Evolutionary conservation across 257 asterid genomes (phyloP).

Genomic region (Ballota nigra): DNA sequence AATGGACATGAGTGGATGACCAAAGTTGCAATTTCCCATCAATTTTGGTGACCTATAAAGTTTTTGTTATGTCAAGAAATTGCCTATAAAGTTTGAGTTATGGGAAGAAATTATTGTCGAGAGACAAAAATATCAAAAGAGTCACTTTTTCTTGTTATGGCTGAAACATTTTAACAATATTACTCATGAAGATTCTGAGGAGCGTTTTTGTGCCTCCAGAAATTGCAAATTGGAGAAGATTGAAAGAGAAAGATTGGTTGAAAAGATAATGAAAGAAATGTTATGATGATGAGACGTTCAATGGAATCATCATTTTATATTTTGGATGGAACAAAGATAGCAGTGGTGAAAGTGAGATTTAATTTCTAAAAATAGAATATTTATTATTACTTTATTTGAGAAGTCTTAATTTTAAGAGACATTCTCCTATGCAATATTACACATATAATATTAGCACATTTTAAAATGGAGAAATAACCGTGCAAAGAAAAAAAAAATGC

Average conservation of each 20-base stretch:
- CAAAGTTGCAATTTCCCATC: neutral
- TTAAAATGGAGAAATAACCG: too few species aligned
- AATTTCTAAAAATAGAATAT: neutral
- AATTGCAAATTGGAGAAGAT: slow-evolving; percentile 16
- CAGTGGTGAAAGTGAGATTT: neutral
- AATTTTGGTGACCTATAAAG: neutral
- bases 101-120: neutral
- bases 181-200: neutral
- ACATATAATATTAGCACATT: too few species aligned
- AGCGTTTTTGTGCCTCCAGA: neutral
- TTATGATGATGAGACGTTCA: neutral
- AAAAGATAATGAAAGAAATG: neutral
- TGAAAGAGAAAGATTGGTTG: slow-evolving; percentile 1
- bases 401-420: neutral
- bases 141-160: slow-evolving; percentile 3
- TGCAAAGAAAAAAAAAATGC: too few species aligned
- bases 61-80: neutral
- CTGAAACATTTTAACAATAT: slow-evolving; percentile 3
- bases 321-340: neutral
- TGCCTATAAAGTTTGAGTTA: neutral
- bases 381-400: too few species aligned
- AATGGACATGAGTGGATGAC: neutral
- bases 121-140: too few species aligned
- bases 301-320: neutral
- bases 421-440: too few species aligned